phyloP scores from a whole-genome alignment of 495 filamentous ascomycete genomes.

The Extremus antarcticus region DNA sequence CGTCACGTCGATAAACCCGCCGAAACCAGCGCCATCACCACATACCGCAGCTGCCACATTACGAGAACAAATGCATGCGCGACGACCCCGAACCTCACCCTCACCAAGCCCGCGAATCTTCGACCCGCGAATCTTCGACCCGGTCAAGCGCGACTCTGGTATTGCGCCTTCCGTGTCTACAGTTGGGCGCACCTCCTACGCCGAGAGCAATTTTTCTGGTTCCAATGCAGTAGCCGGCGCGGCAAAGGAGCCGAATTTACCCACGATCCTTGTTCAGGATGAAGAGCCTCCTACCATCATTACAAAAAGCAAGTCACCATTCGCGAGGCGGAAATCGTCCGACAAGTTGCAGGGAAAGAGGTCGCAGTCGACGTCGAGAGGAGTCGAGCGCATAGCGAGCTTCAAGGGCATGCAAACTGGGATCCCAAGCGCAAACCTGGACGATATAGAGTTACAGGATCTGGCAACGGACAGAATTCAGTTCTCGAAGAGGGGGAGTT shows the following conservation, averaged over 20 bases:
- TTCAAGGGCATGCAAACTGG: constrained; percentile 46
- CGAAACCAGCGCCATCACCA: neutral
- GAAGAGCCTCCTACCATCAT: constrained; percentile 2
- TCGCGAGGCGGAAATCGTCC: constrained; percentile 1
- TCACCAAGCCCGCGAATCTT: neutral
- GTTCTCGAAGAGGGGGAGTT: constrained; percentile 55
- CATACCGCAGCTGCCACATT: neutral
- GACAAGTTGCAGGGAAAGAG: neutral
- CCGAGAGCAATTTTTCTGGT: constrained; percentile 6
- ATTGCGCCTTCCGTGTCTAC: constrained; percentile 19
- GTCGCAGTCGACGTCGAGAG: neutral
- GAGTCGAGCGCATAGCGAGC: constrained; percentile 10
- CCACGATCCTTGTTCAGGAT: constrained; percentile 32
- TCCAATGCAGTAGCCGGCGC: neutral
- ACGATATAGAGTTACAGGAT: constrained; percentile 31
- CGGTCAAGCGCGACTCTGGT: constrained; percentile 21
- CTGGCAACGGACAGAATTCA: constrained; percentile 41
- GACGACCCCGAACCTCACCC: neutral
- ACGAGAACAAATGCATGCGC: constrained; percentile 1
- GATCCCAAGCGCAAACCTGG: constrained; percentile 45
- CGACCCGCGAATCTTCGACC: constrained; percentile 1
- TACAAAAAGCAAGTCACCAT: constrained; percentile 8
- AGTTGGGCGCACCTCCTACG: constrained; percentile 3
- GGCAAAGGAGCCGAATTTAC: constrained; percentile 21
- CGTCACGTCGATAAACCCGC: constrained; percentile 6